Base-by-base conservation (phyloP, 148 eudicot genomes). In the Rhododendron molle region DNA sequence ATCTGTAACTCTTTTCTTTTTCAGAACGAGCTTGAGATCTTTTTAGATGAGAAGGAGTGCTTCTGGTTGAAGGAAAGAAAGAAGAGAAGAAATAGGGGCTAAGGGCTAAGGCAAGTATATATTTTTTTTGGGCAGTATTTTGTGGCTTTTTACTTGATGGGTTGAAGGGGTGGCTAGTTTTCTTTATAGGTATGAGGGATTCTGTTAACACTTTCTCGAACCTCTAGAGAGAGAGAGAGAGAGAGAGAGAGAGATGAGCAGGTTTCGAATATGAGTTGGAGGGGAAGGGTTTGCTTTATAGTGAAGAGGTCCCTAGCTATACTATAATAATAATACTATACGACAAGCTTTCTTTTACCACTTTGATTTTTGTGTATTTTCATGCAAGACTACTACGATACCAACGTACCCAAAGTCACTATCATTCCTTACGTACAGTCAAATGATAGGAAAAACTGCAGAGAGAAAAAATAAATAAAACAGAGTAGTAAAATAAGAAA, bases 101-200 rank as follows among this genome's bases (percentile, higher is more conserved):
- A 46, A 32, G 52, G 18, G 78, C 50, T 32, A 71, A 71, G 62
- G 67, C 46, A 47, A 36, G 60, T 47, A 74, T 32, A 26, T 78
- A 84, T 32, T 28, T 3, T 13, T 71, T 71, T 14, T 0, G 0
- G 36, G 0, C 60, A 83, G 28, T 74, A 71, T 71, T 30, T 71
- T 71, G 34, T 14, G 76, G 76, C 62, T 78, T 85, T 87, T 84
- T 20, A 58, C 81, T 89, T 65, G 85, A 86, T 32, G 34, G 12
- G 88, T 85, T 85, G 65, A 60, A 81, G 60, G 60, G 88, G 73
- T 18, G 87, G 87, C 88, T 88, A 90, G 86, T 85, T 86, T 87
- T 85, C 90, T 90, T 93, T 91, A 91, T 92, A 91, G 92, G 88
- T 87, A 32, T 71, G 88, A 88, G 87, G 88, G 88, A 85, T 87